Evolutionary conservation across 306 rosid species (phyloP).

Genomic region (Echinosophora koreensis): DNA sequence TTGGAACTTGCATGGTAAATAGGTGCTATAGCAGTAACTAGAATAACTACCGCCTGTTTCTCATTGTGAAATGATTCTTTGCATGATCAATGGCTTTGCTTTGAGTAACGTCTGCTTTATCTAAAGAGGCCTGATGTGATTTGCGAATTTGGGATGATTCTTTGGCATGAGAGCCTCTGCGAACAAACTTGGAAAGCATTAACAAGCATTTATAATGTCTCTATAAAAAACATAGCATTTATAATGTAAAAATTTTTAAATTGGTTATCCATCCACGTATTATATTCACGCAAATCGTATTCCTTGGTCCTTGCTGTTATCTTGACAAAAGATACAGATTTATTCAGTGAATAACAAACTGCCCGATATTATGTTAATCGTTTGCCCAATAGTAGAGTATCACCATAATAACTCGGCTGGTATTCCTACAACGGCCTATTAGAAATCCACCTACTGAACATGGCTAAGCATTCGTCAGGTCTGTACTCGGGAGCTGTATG

Average conservation of each 20-base stretch:
- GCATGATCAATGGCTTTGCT: neutral
- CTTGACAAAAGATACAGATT: neutral
- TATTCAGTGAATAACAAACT: neutral
- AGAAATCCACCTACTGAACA: constrained; percentile 54
- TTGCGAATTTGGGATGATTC: neutral
- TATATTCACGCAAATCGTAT: neutral
- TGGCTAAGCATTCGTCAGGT: constrained; percentile 51
- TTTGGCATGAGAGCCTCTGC: neutral
- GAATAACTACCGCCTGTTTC: neutral
- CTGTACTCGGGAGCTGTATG: constrained; percentile 55
- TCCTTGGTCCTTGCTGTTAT: neutral
- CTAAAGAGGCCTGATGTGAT: neutral
- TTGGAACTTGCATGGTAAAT: neutral
- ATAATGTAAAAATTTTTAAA: neutral
- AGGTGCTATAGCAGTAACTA: neutral
- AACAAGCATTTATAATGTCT: neutral
- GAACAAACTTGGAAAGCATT: too few species aligned
- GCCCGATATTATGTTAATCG: neutral
- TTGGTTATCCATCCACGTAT: neutral
- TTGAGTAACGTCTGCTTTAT: neutral
- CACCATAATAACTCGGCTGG: neutral
- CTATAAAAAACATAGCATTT: neutral
- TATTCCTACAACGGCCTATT: constrained; percentile 34
- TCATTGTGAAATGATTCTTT: neutral
- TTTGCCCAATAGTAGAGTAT: neutral